These are phyloP conservation scores for Cyberlindnera bimundalis DNA, from an alignment of 805 yeast species.

Conservation along the genomic window DNA sequence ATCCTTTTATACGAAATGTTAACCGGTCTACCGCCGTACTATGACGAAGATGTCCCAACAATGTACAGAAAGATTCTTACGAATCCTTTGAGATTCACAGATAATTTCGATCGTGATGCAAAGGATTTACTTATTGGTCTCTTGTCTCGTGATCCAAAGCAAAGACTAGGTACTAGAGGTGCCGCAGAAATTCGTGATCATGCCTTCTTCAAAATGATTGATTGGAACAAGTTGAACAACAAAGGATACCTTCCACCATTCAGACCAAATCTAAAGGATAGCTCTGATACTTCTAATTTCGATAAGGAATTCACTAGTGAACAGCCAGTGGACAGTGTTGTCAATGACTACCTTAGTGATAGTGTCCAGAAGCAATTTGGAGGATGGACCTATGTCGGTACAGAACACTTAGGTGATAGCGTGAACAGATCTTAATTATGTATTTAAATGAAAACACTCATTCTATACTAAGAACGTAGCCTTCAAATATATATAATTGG, in stretches of 20 bases:
- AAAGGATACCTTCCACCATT: slow-evolving; percentile 95
- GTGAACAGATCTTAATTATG: slow-evolving; percentile 2
- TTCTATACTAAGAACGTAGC: too few species aligned
- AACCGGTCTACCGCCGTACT: slow-evolving; percentile 95
- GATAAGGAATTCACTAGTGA: slow-evolving; percentile 91
- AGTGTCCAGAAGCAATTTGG: slow-evolving; percentile 98
- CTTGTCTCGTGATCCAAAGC: slow-evolving; percentile 79
- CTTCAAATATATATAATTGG: too few species aligned
- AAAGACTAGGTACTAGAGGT: slow-evolving; percentile 74
- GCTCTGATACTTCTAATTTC: slow-evolving; percentile 89
- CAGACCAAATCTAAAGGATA: slow-evolving; percentile 84
- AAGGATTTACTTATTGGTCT: slow-evolving; percentile 72
- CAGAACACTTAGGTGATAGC: slow-evolving; percentile 40
- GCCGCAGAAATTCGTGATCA: slow-evolving; percentile 82
- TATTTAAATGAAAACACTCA: background rate
- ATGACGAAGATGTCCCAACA: slow-evolving; percentile 86
- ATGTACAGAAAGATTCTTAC: slow-evolving; percentile 94
- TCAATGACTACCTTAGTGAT: slow-evolving; percentile 86
- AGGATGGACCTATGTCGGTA: slow-evolving; percentile 96
- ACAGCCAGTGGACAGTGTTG: slow-evolving; percentile 92
- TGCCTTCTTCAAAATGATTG: slow-evolving; percentile 82
- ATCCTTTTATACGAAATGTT: slow-evolving; percentile 92
- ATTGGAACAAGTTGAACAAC: slow-evolving; percentile 78
- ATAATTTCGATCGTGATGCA: slow-evolving; percentile 81
- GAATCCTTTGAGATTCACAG: slow-evolving; percentile 87